Conservation (phyloP, 176 grass and related monocot genomes). For the Dendrocalamus sinicus region DNA sequence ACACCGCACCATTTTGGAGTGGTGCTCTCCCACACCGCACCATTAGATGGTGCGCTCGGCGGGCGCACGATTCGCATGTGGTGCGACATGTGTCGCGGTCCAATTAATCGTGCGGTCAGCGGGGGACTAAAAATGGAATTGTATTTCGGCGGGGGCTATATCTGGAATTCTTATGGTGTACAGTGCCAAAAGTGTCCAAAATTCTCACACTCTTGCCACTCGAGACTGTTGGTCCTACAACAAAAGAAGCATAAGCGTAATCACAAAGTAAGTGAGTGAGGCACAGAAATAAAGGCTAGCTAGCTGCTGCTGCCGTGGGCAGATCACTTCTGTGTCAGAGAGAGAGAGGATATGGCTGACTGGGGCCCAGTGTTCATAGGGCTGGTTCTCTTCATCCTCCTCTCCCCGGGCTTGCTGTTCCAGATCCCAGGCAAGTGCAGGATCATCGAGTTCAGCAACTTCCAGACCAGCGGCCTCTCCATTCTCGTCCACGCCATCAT, state of each 20-base stretch:
- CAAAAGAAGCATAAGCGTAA: background rate
- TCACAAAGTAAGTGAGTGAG: background rate
- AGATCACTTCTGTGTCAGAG: too few relatives aligned
- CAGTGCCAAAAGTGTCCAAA: too few relatives aligned
- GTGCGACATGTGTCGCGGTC: too few relatives aligned
- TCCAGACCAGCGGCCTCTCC: conserved; percentile 86
- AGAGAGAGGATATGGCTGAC: conserved; percentile 53
- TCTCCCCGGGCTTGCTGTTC: conserved; percentile 81
- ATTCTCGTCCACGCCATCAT: conserved; percentile 85
- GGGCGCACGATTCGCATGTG: too few relatives aligned
- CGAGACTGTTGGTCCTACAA: conserved; percentile 16
- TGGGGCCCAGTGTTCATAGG: conserved; percentile 85
- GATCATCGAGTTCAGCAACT: conserved; percentile 81
- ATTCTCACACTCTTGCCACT: background rate
- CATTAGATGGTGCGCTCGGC: too few relatives aligned
- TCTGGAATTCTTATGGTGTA: too few relatives aligned
- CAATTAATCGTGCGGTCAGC: too few relatives aligned
- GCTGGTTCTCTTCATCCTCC: conserved; percentile 85
- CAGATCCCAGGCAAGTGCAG: conserved; percentile 72
- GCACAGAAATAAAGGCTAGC: background rate
- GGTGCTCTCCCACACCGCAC: too few relatives aligned
- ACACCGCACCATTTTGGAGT: too few relatives aligned
- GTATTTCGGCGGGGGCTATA: too few relatives aligned
- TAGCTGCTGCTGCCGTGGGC: background rate
- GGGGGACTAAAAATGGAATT: too few relatives aligned